These are phyloP conservation scores for Stromatinia cepivora DNA, from an alignment of 2,329 filamentous ascomycete species.

Conservation along the genomic window DNA sequence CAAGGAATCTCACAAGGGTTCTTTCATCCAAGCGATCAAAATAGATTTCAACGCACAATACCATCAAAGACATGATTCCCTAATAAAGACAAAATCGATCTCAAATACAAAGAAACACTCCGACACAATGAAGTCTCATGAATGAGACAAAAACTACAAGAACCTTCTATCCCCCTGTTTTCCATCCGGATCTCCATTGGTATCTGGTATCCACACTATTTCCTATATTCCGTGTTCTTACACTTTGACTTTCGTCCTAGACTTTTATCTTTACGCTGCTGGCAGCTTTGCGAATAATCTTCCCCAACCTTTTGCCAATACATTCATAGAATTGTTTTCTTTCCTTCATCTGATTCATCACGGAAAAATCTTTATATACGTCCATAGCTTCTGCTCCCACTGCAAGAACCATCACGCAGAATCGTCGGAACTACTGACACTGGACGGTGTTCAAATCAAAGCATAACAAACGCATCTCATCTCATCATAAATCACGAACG, in stretches of 20 bases:
- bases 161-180: conserved; percentile 12
- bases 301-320: conserved; percentile 13
- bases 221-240: not conserved
- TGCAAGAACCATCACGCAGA: not conserved
- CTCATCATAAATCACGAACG: not conserved
- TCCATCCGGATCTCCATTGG: conserved; percentile 10
- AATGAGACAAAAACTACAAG: conserved; percentile 19
- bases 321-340: not conserved
- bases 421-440: not conserved
- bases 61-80: conserved; percentile 2
- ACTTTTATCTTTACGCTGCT: conserved; percentile 31
- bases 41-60: not conserved
- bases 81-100: not conserved
- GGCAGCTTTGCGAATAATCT: conserved; percentile 32
- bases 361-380: conserved; percentile 5
- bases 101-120: not conserved
- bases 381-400: conserved; percentile 2
- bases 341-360: conserved; percentile 6
- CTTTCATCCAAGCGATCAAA: conserved; percentile 12
- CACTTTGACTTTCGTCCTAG: conserved; percentile 6
- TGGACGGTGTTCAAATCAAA: not conserved
- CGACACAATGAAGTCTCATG: conserved; percentile 11
- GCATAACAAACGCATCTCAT: not conserved
- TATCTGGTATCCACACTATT: conserved; percentile 14
- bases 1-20: not conserved